Percentiles rank a stretch among this genome's conserved stretches.
phyloP scores from a whole-genome alignment of 148 eudicot genomes.

The Bassia scoparia region DNA sequence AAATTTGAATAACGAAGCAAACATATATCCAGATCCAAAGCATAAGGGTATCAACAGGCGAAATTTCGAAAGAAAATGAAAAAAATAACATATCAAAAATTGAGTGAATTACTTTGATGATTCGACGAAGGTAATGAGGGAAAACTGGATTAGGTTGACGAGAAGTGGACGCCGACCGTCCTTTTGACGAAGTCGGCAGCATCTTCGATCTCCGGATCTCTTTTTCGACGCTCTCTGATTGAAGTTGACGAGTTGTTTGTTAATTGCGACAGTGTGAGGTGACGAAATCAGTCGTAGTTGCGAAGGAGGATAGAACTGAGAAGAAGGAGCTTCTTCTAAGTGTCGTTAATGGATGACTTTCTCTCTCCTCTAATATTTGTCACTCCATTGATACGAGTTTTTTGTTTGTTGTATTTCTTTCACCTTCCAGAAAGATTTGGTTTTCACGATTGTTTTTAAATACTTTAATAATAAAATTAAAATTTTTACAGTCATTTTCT shows the following conservation, averaged over 20 bases:
- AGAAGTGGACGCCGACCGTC: slow-evolving; percentile 48
- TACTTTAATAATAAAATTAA: too few species aligned
- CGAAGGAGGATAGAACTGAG: neutral
- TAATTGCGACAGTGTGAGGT: neutral
- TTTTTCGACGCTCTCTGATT: neutral
- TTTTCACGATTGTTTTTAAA: neutral
- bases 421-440: neutral
- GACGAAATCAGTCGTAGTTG: neutral
- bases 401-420: neutral
- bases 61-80: neutral
- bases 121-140: slow-evolving; percentile 76
- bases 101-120: slow-evolving; percentile 50
- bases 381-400: neutral
- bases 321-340: slow-evolving; percentile 7
- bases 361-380: neutral
- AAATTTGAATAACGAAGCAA: neutral
- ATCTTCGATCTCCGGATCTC: slow-evolving; percentile 36
- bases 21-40: slow-evolving; percentile 16
- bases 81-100: slow-evolving; percentile 4
- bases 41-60: neutral
- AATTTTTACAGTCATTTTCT: too few species aligned
- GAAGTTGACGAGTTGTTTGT: neutral
- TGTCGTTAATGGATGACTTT: neutral
- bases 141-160: slow-evolving; percentile 53
- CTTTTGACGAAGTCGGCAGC: slow-evolving; percentile 66